Evolutionary conservation across 2,329 filamentous ascomycete genomes (phyloP), one percentile per base, ranked within the genome.

Genomic region (Macrophomina tecta): DNA sequence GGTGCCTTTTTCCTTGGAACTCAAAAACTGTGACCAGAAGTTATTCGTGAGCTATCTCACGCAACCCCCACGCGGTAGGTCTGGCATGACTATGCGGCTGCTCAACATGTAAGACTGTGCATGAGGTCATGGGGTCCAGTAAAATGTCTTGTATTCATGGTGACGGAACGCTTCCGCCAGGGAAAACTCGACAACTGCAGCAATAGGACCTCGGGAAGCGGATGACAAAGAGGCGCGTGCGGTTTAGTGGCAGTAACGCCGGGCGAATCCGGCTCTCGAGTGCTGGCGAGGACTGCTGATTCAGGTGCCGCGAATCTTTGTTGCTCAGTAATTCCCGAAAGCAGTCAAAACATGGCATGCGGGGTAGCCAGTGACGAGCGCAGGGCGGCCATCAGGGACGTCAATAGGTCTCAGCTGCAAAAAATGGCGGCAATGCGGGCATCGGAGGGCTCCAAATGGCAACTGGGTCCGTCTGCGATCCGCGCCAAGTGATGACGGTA

Each of bases 391-490:
- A 23, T 49, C 12, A 45, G 28, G 40, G 48, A 36, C 18, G 56
- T 18, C 23, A 46, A 48, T 46, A 58, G 23, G 16, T 45, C 55
- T 45, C 55, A 58, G 55, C 38, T 16, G 23, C 38, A 61, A 18
- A 34, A 61, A 48, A 12, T 30, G 28, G 56, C 56, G 56, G 23
- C 32, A 61, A 61, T 34, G 56, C 28, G 32, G 30, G 56, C 56
- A 23, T 61, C 28, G 18, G 56, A 28, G 9, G 28, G 62, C 62
- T 56, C 23, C 30, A 55, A 55, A 56, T n/a, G 62, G 62, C 49
- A 64, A 64, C 62, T 45, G 34, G 38, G 28, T 46, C 49, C 62
- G 62, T 32, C 38, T 36, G 49, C 28, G 56, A 58, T 30, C n/a
- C 53, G 53, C 36, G 53, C 49, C 38, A 61, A 61, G 56, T 32